Base-by-base conservation (phyloP, 78 protist genomes). In the Dictyostelium brefeldianum region DNA sequence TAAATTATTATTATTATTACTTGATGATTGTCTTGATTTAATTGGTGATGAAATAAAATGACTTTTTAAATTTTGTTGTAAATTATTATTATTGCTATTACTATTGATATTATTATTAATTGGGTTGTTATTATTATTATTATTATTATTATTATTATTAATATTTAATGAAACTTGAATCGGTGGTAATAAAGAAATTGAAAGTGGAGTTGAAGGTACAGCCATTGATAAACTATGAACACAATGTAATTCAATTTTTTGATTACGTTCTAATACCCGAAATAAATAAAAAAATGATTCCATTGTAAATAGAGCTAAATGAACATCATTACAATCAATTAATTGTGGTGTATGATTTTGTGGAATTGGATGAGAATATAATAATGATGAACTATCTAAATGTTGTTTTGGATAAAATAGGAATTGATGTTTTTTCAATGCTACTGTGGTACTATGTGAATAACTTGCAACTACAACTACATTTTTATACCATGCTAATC, bases 261-360 rank as follows among this genome's bases (percentile, higher is more conserved):
- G 59, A 17, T 15, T 36, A 43, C 51, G 46, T 71, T 82, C 92
- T 6, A 43, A 12, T 17, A 93, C 59, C 18, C 62, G 6, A 70
- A 75, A 93, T 5, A 85, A 51, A 59, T 93, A 93, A 48, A 93
- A 84, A 70, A 84, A 93, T 3, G 92, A 84, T 8, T 84, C 89
- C 22, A 25, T 78, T 12, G 96, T 93, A 25, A 93, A 57, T 12
- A 93, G 29, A 15, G 85, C 83, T 5, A 93, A n/a, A 56, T 93
- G 87, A 8, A 77, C 31, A 65, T 93, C 96, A 53, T 93, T 93
- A 36, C 96, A 93, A 78, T 93, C 96, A 10, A 93, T 77, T 41
- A 93, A 73, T 12, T 41, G 31, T 4, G 96, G 96, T 25, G 59
- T 47, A 17, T 80, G 78, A 31, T 77, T 83, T n/a, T 57, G 56